Base-by-base conservation (phyloP, 2,329 filamentous ascomycete species). In the Aspergillus floridensis region DNA sequence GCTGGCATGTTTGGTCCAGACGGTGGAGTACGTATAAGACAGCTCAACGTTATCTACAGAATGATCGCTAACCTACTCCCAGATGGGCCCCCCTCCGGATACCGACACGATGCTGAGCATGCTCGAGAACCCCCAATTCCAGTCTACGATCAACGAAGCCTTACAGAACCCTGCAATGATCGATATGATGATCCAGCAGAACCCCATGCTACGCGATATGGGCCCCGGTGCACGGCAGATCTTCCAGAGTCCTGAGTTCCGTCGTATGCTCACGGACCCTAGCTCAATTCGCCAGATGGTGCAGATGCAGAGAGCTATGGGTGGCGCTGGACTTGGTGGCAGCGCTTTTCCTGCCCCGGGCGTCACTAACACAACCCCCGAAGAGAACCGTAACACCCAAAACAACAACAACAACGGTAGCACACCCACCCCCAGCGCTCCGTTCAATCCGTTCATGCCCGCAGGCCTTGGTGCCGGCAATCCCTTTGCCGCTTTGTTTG, bases 151-250 rank as follows among this genome's bases (percentile, higher is more conserved):
- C 86, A 96, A 95, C 76, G 93, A 97, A 77, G 92, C 93, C 38
- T 89, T 99, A 74, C 91, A 93, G 76, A 98, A 98, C 77, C 93
- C 95, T n/a, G 86, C 88, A 19, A 90, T 99, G 68, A 85, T 98
- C 72, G 92, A 98, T 72, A 91, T 96, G 85, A 91, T 98, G 84
- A 92, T 99, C 68, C 87, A 95, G 68, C 86, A 89, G 71, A 96
- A 96, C 72, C 95, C 95, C 2, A 88, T 92, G 83, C 81, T 92
- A 19, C 85, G 88, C 68, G 84, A 86, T 61, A 85, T 90, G 75
- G 81, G 82, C 22, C 90, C 90, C 46, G 85, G 89, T 61, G 90
- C 91, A 22, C 86, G 92, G 67, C 87, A 96, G 71, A 89, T 97
- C 76, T 86, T 99, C 69, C 88, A 92, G 61, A 95, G 93, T 24